These are phyloP conservation scores for Elsinoe australis DNA, from an alignment of 2,329 filamentous ascomycete species.

Conservation along the genomic window DNA sequence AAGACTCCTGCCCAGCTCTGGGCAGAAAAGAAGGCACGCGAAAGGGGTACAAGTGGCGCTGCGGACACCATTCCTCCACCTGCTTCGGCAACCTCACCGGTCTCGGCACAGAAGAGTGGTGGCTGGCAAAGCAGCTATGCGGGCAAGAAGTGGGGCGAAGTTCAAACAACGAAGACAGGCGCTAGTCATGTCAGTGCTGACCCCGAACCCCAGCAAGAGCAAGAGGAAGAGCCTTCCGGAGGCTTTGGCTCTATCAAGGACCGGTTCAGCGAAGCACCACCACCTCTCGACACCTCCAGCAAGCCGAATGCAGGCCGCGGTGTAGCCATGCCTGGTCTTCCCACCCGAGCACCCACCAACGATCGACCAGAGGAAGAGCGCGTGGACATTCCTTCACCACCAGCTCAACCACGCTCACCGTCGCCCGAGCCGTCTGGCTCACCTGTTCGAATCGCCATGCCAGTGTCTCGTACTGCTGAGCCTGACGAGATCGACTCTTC, in stretches of 20 bases:
- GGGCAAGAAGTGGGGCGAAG: slow-evolving; percentile 83
- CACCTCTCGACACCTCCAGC: slow-evolving; percentile 58
- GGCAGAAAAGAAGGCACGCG: slow-evolving; percentile 91
- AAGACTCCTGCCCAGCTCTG: slow-evolving; percentile 96
- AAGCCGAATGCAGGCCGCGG: slow-evolving; percentile 62
- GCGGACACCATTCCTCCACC: slow-evolving; percentile 42
- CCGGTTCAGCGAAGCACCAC: slow-evolving; percentile 68
- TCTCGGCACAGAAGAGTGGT: slow-evolving; percentile 64
- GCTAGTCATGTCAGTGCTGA: slow-evolving; percentile 51
- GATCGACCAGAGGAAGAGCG: slow-evolving; percentile 48
- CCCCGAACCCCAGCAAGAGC: slow-evolving; percentile 52
- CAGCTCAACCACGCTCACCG: slow-evolving; percentile 34
- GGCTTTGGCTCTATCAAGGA: slow-evolving; percentile 70
- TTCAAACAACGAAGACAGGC: slow-evolving; percentile 65
- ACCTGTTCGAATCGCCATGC: slow-evolving; percentile 78
- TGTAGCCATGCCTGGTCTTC: slow-evolving; percentile 71
- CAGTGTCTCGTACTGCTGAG: slow-evolving; percentile 59
- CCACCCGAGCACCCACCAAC: slow-evolving; percentile 45
- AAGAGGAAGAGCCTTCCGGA: slow-evolving; percentile 49
- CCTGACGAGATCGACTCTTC: slow-evolving; percentile 44
- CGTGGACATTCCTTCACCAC: slow-evolving; percentile 39
- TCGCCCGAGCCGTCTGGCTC: slow-evolving; percentile 53
- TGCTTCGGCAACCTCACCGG: slow-evolving; percentile 42
- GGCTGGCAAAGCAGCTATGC: slow-evolving; percentile 89
- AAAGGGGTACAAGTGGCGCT: slow-evolving; percentile 53